Evolutionary conservation across 1,284 basidiomycete species (phyloP), one percentile per base, ranked within the genome.

Genomic region (Meripilus lineatus): DNA sequence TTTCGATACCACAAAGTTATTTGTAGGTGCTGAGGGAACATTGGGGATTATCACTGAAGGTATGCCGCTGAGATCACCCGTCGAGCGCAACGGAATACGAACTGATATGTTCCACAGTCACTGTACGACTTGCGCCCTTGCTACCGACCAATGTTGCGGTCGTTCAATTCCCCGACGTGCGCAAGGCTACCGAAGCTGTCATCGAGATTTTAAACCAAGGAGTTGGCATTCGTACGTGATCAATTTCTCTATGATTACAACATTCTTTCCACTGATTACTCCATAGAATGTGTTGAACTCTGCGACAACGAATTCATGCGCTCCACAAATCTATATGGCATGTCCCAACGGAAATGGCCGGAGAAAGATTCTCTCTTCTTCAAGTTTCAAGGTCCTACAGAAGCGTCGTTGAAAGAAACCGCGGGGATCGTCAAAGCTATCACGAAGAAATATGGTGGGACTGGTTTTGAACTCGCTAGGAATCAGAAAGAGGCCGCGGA

Each of bases 1-100:
- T 1, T 93, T 91, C 43, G 93, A 98, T 57, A 71, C 81, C 1
- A 94, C 92, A 1, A 93, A 94, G 55, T 65, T 97, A 14, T 97
- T 97, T 67, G 88, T 96, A 42, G 93, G 94, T 15, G 89, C 93
- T 0, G 94, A 98, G 61, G 94, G 94, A 1, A 97, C 93, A 0
- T 68, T 97, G 20, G 94, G 94, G 0, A 90, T 98, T 44, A 77
- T 97, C 25, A 94, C 91, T 0, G 93, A 96, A 74, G 82, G 86
- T 84, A 47, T 17, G 60, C 41, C 33, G 74, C 10, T 62, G 69
- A 0, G 70, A 71, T 1, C 47, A 64, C 2, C 60, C 69, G 25
- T 69, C n/a, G n/a, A n/a, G n/a, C 65, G 23, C 69, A 63, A 65
- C n/a, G 13, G 2, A n/a, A 6, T 22, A 2, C 5, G 37, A 3